Conservation (phyloP, 2,329 filamentous ascomycete species). For the Aspergillus floridensis region DNA sequence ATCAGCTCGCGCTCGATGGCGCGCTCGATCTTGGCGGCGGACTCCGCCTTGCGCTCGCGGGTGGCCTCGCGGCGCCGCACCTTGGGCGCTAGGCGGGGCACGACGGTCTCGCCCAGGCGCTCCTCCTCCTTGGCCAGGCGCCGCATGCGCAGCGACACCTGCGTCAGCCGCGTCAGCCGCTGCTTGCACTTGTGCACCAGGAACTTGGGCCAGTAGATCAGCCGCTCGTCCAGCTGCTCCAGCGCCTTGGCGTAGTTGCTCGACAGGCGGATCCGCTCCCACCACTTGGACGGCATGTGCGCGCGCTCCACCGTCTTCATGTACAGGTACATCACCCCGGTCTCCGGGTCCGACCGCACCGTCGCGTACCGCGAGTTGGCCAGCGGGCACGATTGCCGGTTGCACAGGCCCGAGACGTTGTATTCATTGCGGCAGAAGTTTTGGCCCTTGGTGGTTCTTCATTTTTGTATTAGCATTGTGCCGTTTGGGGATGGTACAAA, state of each 20-base stretch:
- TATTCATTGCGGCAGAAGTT: conserved; percentile 96
- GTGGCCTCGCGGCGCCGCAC: conserved; percentile 72
- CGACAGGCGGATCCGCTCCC: conserved; percentile 88
- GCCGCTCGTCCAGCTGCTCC: conserved; percentile 76
- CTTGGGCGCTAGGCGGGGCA: conserved; percentile 89
- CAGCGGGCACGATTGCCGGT: conserved; percentile 82
- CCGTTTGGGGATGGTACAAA: background rate
- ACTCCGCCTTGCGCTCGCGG: conserved; percentile 72
- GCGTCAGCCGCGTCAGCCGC: conserved; percentile 83
- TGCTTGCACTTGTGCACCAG: conserved; percentile 95
- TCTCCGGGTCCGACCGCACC: conserved; percentile 75
- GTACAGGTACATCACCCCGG: conserved; percentile 85
- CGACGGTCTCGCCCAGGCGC: conserved; percentile 79
- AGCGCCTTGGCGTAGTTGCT: conserved; percentile 89
- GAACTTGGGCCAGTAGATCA: conserved; percentile 95
- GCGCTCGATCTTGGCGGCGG: conserved; percentile 88
- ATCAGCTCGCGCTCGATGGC: conserved; percentile 95
- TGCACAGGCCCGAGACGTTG: conserved; percentile 81
- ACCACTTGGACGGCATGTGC: conserved; percentile 85
- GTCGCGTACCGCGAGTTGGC: conserved; percentile 93
- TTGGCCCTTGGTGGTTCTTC: conserved; percentile 75
- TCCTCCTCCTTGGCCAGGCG: conserved; percentile 86
- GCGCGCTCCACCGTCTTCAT: conserved; percentile 92
- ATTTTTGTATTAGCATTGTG: too few species aligned
- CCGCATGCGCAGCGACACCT: conserved; percentile 77